Base-by-base conservation (phyloP, 805 yeast species). In the Schwanniomyces yamadae region DNA sequence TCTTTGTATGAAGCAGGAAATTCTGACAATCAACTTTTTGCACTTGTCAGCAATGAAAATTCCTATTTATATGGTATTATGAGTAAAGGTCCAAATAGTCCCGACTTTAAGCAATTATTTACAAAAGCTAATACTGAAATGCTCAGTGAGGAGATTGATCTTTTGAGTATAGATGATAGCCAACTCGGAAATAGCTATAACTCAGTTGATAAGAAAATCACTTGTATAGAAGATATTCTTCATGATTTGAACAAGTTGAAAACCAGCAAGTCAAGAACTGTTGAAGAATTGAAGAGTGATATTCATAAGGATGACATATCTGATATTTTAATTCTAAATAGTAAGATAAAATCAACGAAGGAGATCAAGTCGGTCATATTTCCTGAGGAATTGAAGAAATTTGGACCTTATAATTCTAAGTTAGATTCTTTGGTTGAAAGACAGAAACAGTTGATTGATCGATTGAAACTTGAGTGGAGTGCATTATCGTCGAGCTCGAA, bases 301-400 rank as follows among this genome's bases (percentile, higher is more conserved):
- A 80, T 85, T 22, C 93, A 82, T 49, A 69, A 73, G 10, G 98
- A 91, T 60, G 97, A 91, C 54, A 87, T 89, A 33, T 82, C 95
- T 0, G 80, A 82, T 35, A 66, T 82, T 9, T 67, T 91, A 21
- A 75, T 91, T 6, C 65, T 82, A 45, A 82, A 85, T 53, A 63
- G 69, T 41, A 78, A 75, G 41, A 71, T 75, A 28, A 73, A 71
- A 24, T 63, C 78, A 4, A 78, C 77, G 6, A 69, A 75, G 29
- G 89, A 82, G 39, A 68, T 78, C 40, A 72, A 71, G 44, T 64
- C 72, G 7, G 59, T 63, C 21, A 69, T 69, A 12, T 89, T 90
- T 54, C 75, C 78, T 12, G 73, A 75, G 39, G 96, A 88, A 55
- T 63, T 91, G 44, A 75, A 71, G 33, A 91, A 91, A 58, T 91